Evolutionary conservation across 192 early-diverging fungal genomes (phyloP).

Genomic region (Coemansia sp.): DNA sequence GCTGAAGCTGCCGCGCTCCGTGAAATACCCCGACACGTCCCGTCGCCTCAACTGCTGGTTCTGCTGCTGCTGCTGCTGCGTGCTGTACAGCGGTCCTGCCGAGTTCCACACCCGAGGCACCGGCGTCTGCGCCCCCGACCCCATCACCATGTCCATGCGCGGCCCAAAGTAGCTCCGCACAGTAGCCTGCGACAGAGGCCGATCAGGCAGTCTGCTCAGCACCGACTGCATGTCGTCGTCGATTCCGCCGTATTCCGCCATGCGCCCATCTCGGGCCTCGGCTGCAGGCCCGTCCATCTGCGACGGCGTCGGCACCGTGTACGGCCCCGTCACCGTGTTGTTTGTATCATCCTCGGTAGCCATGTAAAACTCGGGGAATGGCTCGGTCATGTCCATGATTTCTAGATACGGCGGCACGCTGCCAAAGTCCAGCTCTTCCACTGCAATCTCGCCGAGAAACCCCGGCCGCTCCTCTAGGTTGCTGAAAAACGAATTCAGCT

Average conservation of each 20-base stretch:
- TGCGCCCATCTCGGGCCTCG: not conserved
- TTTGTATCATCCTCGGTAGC: slow-evolving; percentile 49
- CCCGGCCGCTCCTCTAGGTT: slow-evolving; percentile 56
- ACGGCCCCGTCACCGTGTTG: not conserved
- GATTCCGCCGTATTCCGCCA: slow-evolving; percentile 3
- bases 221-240: slow-evolving; percentile 9
- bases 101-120: slow-evolving; percentile 11
- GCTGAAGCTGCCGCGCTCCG: not conserved
- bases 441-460: slow-evolving; percentile 67
- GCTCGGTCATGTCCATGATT: slow-evolving; percentile 69
- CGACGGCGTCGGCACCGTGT: not conserved
- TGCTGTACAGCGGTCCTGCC: not conserved
- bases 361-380: slow-evolving; percentile 72
- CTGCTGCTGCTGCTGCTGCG: not conserved
- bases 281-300: too few relatives aligned
- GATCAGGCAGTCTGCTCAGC: not conserved
- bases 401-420: slow-evolving; percentile 65
- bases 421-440: slow-evolving; percentile 66
- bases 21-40: too few relatives aligned
- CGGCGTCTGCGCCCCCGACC: slow-evolving; percentile 18
- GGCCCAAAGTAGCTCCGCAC: slow-evolving; percentile 14
- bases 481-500: slow-evolving; percentile 64
- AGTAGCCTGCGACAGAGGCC: slow-evolving; percentile 24
- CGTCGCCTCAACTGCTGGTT: too few relatives aligned
- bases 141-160: slow-evolving; percentile 9